Evolutionary conservation across 2,329 filamentous ascomycete species (phyloP).

Genomic region (Calonectria multiphialidica): DNA sequence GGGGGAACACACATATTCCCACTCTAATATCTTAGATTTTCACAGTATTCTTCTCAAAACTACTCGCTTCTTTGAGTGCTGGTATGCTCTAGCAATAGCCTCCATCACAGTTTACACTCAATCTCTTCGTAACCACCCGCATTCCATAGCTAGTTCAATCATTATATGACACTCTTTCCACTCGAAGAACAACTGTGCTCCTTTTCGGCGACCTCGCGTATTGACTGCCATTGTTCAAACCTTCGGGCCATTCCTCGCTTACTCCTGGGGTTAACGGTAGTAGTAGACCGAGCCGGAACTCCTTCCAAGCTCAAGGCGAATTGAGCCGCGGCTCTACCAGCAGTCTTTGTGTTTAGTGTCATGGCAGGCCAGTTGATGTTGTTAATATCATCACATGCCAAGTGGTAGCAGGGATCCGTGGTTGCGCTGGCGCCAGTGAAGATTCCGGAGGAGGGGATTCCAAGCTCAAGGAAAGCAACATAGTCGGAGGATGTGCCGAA

Average conservation of each 20-base stretch:
- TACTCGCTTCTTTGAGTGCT: too few species aligned
- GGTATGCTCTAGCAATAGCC: too few species aligned
- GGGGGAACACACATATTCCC: too few species aligned
- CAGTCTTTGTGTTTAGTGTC: slow-evolving; percentile 55
- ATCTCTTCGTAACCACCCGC: too few species aligned
- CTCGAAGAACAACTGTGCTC: slow-evolving; percentile 44
- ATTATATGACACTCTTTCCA: slow-evolving; percentile 39
- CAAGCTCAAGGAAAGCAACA: slow-evolving; percentile 54
- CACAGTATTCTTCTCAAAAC: too few species aligned
- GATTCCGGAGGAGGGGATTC: slow-evolving; percentile 55
- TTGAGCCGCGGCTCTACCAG: slow-evolving; percentile 63
- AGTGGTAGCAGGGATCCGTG: slow-evolving; percentile 54
- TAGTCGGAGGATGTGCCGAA: slow-evolving; percentile 56
- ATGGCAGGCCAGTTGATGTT: slow-evolving; percentile 58
- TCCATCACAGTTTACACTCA: too few species aligned
- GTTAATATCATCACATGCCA: slow-evolving; percentile 53
- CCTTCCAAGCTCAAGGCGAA: slow-evolving; percentile 52
- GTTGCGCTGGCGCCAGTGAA: slow-evolving; percentile 54
- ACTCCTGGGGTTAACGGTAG: slow-evolving; percentile 42
- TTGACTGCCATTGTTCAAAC: slow-evolving; percentile 42
- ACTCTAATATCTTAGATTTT: too few species aligned
- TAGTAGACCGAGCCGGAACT: slow-evolving; percentile 48
- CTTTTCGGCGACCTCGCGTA: slow-evolving; percentile 42
- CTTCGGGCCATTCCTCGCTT: slow-evolving; percentile 39
- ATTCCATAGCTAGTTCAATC: not conserved